phyloP scores from a whole-genome alignment of 2,329 filamentous ascomycete genomes.

The Seiridium unicorne region DNA sequence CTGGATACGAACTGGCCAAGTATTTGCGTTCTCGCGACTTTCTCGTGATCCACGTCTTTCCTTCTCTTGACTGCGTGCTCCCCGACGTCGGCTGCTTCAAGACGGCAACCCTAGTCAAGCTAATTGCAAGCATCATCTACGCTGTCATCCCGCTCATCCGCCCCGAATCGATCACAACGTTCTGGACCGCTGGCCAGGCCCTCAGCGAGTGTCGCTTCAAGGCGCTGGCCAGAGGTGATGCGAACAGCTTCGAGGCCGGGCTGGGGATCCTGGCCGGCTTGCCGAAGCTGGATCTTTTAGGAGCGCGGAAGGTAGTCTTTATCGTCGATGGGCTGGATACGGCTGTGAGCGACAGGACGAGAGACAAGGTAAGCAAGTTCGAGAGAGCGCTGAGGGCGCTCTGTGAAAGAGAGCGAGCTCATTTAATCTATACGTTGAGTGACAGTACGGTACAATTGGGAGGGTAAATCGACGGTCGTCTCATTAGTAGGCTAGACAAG shows the following conservation, averaged over 20 bases:
- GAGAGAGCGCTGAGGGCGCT: background rate
- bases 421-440: conserved; percentile 4
- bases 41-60: conserved; percentile 2
- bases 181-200: background rate
- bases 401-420: conserved; percentile 2
- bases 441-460: background rate
- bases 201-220: background rate
- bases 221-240: background rate
- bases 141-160: background rate
- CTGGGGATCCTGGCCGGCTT: conserved; percentile 8
- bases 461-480: too few species aligned
- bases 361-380: conserved; percentile 2
- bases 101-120: conserved; percentile 4
- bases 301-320: conserved; percentile 3
- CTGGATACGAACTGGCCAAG: conserved; percentile 7
- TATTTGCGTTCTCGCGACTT: conserved; percentile 6
- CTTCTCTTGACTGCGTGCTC: conserved; percentile 1
- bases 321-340: conserved; percentile 8
- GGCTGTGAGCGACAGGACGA: conserved; percentile 3
- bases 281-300: background rate
- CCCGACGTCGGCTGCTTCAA: background rate
- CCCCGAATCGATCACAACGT: background rate
- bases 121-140: conserved; percentile 3
- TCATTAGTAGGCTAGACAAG: background rate
- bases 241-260: conserved; percentile 7